A percentile compares a stretch with the other conserved stretches of the same genome.
phyloP scores from a whole-genome alignment of 495 filamentous ascomycete species.

The Tuber microsphaerosporum region DNA sequence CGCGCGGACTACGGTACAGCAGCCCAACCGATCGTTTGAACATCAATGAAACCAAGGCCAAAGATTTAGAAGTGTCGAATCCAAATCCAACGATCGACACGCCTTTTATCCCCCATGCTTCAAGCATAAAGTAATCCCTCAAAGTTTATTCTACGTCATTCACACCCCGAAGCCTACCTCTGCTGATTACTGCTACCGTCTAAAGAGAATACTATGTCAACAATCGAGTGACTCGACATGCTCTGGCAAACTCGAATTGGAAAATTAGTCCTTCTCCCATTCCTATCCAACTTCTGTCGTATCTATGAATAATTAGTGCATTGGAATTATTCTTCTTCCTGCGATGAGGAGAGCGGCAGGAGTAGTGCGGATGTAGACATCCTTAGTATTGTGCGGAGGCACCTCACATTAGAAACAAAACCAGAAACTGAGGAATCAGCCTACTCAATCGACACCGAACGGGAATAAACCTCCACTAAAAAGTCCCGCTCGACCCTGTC shows the following conservation, averaged over 20 bases:
- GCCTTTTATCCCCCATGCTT: background rate
- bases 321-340: no score
- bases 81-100: background rate
- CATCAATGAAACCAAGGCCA: background rate
- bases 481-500: no score
- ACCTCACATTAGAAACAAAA: no score
- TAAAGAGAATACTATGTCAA: background rate
- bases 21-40: no score
- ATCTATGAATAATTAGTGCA: no score
- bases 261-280: background rate
- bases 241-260: background rate
- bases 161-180: background rate
- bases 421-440: no score
- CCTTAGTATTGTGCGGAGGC: no score
- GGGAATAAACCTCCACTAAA: no score
- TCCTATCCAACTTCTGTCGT: no score
- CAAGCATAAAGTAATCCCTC: background rate
- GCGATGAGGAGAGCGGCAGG: no score
- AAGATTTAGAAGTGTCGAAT: background rate
- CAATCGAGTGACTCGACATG: background rate
- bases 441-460: no score
- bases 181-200: background rate
- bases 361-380: no score
- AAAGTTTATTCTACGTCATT: background rate
- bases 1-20: background rate